Base-by-base conservation (phyloP, 2,329 filamentous ascomycete species). In the Microsporum audouinii region DNA sequence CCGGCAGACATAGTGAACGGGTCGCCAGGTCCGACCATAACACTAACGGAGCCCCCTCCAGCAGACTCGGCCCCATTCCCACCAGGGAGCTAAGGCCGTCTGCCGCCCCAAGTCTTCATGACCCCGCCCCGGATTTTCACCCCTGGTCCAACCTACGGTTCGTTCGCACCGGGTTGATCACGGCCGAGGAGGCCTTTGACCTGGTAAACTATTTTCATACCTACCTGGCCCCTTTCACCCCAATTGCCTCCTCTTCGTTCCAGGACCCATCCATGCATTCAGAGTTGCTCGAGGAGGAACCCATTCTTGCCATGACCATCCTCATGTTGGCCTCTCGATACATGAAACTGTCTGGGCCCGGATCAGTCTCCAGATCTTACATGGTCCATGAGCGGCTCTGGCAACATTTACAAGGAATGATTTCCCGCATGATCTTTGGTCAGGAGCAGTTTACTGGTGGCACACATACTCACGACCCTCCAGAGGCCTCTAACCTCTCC, bases 201-300 rank as follows among this genome's bases (percentile, higher is more conserved):
- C 95, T 95, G 68, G 88, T 96, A 63, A 85, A 91, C 70, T 95
- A 95, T 75, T 95, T 95, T 75, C 95, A 95, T 76, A 83, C 85
- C 65, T 89, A 88, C 67, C 79, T 95, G 4, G 90, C 89, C 1
- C 90, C 90, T 0, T 79, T 96, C 69, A 96, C 91, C 0, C 91
- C 91, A 0, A 91, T 95, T 62, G 90, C 89, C 2, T 87, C 91
- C 0, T 89, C 89, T 0, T 90, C 91, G 17, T 95, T 91, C 69
- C 84, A 85, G 67, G 84, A 88, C 65, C 86, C 88, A 29, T 80
- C 82, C 38, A 86, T 85, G 8, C 90, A 95, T 70, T 75, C 81
- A 29, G 88, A 84, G n/a, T 78, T 96, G 4, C 78, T 96, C 31
- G 86, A 84, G n/a, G 88, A 95, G 68, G 91, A 96, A 73, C 90